These are phyloP conservation scores for Hypoxylon intermedium DNA, from an alignment of 495 filamentous ascomycete species.

Conservation along the genomic window DNA sequence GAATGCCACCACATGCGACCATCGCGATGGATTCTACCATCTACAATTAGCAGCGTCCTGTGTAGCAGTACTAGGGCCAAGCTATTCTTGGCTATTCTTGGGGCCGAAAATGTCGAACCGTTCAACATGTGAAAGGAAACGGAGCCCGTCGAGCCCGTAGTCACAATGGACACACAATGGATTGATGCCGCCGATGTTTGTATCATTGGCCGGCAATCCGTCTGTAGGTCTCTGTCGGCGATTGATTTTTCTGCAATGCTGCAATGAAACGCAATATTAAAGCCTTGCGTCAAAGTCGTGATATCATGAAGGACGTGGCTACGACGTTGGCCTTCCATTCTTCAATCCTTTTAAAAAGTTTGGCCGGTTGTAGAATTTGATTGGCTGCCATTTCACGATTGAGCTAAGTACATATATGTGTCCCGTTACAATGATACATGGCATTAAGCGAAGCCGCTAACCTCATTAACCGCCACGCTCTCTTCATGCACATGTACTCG, in stretches of 20 bases:
- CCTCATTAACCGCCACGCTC: neutral
- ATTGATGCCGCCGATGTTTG: constrained; percentile 3
- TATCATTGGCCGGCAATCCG: neutral
- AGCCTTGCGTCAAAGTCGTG: neutral
- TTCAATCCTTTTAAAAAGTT: neutral
- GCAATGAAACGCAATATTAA: constrained; percentile 10
- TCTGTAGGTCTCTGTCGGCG: neutral
- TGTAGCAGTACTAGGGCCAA: neutral
- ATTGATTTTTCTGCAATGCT: neutral
- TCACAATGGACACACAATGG: neutral
- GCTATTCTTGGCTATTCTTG: too few species aligned
- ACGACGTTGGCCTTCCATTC: neutral
- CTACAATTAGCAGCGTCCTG: neutral
- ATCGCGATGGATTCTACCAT: constrained; percentile 9
- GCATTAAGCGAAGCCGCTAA: neutral
- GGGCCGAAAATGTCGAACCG: constrained; percentile 16
- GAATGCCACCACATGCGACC: neutral
- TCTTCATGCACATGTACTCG: too few species aligned
- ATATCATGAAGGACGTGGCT: constrained; percentile 6
- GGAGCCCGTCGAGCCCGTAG: neutral
- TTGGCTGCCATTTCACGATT: constrained; percentile 7
- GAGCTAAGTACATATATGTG: too few species aligned
- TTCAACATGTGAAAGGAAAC: constrained; percentile 1
- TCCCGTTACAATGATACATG: neutral
- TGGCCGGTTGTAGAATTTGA: neutral